Evolutionary conservation across 2,329 filamentous ascomycete genomes (phyloP).

Genomic region (Emergomyces africanus): DNA sequence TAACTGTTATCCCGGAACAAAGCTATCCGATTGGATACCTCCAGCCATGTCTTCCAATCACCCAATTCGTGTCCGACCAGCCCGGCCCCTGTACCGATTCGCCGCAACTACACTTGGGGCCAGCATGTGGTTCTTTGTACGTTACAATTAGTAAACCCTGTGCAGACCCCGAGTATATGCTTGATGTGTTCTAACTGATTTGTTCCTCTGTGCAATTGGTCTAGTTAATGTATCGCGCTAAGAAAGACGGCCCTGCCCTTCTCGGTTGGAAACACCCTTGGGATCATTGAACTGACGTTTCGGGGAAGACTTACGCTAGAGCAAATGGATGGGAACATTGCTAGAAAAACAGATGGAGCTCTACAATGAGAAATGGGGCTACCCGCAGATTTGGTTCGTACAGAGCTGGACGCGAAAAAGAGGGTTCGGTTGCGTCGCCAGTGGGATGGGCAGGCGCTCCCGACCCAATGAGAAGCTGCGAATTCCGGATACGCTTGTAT

Average conservation of each 20-base stretch:
- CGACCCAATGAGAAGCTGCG: neutral
- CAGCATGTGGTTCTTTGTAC: slow-evolving; percentile 99
- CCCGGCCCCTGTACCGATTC: slow-evolving; percentile 64
- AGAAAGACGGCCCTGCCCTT: slow-evolving; percentile 85
- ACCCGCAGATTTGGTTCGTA: neutral
- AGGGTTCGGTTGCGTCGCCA: neutral
- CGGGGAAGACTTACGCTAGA: neutral
- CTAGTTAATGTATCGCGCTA: slow-evolving; percentile 89
- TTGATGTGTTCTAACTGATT: slow-evolving; percentile 1
- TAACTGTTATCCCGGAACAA: neutral
- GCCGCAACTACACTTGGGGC: slow-evolving; percentile 78
- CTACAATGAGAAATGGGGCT: neutral
- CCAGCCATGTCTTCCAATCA: slow-evolving; percentile 29
- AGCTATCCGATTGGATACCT: neutral
- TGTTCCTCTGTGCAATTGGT: neutral
- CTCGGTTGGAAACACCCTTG: slow-evolving; percentile 93
- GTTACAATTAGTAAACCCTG: slow-evolving; percentile 21
- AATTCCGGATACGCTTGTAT: neutral
- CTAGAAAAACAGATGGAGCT: neutral
- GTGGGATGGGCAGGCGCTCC: neutral
- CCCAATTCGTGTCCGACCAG: slow-evolving; percentile 43
- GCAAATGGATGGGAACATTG: neutral
- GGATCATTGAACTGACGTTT: slow-evolving; percentile 57
- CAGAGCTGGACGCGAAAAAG: neutral
- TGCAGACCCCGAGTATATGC: slow-evolving; percentile 11